phyloP scores from a whole-genome alignment of 1,139 yeast genomes.

The Nakaseomyces uthaithaninus region DNA sequence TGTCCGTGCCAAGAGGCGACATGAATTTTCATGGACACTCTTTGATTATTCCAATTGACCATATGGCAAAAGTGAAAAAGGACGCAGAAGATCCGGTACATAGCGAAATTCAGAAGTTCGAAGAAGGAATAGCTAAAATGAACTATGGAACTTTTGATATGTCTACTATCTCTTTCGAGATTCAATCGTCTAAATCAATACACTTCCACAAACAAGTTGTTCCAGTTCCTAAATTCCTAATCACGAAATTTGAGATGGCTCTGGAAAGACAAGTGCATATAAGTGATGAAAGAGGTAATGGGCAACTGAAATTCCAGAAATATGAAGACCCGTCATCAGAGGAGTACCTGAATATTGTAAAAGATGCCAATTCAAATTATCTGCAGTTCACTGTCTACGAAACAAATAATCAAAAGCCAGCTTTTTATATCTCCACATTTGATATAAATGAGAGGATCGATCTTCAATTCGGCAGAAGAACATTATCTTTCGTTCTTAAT shows the following conservation, averaged over 20 bases:
- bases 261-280: slow-evolving; percentile 38
- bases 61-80: slow-evolving; percentile 40
- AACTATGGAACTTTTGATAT: slow-evolving; percentile 37
- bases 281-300: slow-evolving; percentile 45
- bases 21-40: slow-evolving; percentile 72
- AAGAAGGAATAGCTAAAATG: slow-evolving; percentile 40
- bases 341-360: slow-evolving; percentile 30
- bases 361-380: slow-evolving; percentile 35
- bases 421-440: slow-evolving; percentile 28
- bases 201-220: slow-evolving; percentile 61
- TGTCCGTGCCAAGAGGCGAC: slow-evolving; percentile 42
- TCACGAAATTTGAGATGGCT: slow-evolving; percentile 35
- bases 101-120: slow-evolving; percentile 39
- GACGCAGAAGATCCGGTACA: slow-evolving; percentile 31
- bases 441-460: slow-evolving; percentile 39
- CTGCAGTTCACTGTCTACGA: slow-evolving; percentile 34
- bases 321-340: slow-evolving; percentile 16
- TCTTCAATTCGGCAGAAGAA: slow-evolving; percentile 72
- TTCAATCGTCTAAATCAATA: slow-evolving; percentile 47
- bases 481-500: slow-evolving; percentile 51
- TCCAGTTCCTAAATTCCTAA: slow-evolving; percentile 44
- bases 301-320: slow-evolving; percentile 37
- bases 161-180: slow-evolving; percentile 52
- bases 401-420: slow-evolving; percentile 28
- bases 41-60: slow-evolving; percentile 74